phyloP scores from a whole-genome alignment of 352 stramenopile species.

The Albugo candida region DNA sequence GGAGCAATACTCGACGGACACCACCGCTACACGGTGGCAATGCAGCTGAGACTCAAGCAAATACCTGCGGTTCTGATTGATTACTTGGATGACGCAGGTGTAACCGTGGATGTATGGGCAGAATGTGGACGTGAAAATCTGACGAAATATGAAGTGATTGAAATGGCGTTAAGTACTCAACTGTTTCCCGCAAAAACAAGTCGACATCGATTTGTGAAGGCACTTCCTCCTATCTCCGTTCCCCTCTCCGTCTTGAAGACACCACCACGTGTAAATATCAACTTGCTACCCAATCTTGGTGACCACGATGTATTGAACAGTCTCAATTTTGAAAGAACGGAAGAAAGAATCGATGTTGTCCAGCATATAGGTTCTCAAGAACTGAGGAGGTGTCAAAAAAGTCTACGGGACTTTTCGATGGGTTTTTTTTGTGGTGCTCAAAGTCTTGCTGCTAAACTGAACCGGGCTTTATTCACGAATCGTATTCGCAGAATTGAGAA shows the following conservation, averaged over 20 bases:
- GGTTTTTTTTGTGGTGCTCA: conserved; percentile 55
- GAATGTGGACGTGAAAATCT: conserved; percentile 38
- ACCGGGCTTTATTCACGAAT: conserved; percentile 51
- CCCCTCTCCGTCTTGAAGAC: conserved; percentile 48
- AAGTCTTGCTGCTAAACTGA: conserved; percentile 43
- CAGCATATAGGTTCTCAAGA: not conserved
- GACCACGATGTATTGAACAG: conserved; percentile 1
- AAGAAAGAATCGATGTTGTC: not conserved
- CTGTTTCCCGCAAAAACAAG: conserved; percentile 76
- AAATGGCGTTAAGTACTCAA: conserved; percentile 58
- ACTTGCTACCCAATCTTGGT: not conserved
- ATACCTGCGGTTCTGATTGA: conserved; percentile 59
- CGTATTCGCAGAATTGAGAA: conserved; percentile 41
- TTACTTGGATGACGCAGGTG: conserved; percentile 50
- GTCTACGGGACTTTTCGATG: conserved; percentile 50
- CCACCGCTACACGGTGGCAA: conserved; percentile 60
- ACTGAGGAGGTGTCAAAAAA: conserved; percentile 7
- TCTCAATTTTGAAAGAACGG: not conserved
- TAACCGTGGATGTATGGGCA: conserved; percentile 64
- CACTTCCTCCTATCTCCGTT: conserved; percentile 63
- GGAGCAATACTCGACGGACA: conserved; percentile 71
- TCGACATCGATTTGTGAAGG: conserved; percentile 63
- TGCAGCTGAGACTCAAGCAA: conserved; percentile 49
- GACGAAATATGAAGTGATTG: conserved; percentile 66
- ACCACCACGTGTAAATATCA: conserved; percentile 16